phyloP scores from a whole-genome alignment of 2,329 filamentous ascomycete species.

The Cladosporium sp. region DNA sequence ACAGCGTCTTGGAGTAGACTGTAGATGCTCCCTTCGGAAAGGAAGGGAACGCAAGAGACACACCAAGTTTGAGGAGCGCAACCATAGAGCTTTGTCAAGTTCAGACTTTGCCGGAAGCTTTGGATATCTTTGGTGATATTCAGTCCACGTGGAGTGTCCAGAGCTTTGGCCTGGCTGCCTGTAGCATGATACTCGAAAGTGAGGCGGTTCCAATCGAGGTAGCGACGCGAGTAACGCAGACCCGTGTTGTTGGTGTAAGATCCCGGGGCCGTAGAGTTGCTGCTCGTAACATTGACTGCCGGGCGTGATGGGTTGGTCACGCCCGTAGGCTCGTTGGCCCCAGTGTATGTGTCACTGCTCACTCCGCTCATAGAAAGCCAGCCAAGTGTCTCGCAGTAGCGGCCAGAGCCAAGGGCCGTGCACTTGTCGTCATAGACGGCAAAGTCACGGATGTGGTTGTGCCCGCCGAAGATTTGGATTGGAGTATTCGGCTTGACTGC shows the following conservation, averaged over 20 bases:
- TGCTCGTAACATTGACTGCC: conserved; percentile 26
- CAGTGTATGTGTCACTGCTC: conserved; percentile 37
- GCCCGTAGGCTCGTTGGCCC: conserved; percentile 31
- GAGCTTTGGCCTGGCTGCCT: conserved; percentile 42
- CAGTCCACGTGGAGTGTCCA: conserved; percentile 46
- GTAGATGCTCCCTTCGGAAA: conserved; percentile 50
- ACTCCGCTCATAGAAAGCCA: conserved; percentile 61
- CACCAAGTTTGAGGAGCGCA: conserved; percentile 32
- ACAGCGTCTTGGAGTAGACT: conserved; percentile 47
- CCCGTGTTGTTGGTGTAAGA: conserved; percentile 4
- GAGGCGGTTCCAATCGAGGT: conserved; percentile 63
- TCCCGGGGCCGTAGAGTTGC: conserved; percentile 18
- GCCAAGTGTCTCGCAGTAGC: conserved; percentile 63
- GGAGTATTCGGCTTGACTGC: conserved; percentile 50
- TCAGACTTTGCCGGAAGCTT: conserved; percentile 45
- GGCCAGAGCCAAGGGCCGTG: conserved; percentile 54
- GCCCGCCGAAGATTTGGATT: conserved; percentile 55
- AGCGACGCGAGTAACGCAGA: conserved; percentile 50
- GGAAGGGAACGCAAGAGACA: conserved; percentile 49
- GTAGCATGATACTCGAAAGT: conserved; percentile 58
- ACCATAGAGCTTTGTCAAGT: conserved; percentile 39
- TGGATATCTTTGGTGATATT: conserved; percentile 47
- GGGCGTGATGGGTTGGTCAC: conserved; percentile 23
- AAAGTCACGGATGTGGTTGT: conserved; percentile 52
- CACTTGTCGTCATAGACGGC: conserved; percentile 56